Evolutionary conservation across 345 rosid genomes (phyloP).

Genomic region (Gossypium bickii): DNA sequence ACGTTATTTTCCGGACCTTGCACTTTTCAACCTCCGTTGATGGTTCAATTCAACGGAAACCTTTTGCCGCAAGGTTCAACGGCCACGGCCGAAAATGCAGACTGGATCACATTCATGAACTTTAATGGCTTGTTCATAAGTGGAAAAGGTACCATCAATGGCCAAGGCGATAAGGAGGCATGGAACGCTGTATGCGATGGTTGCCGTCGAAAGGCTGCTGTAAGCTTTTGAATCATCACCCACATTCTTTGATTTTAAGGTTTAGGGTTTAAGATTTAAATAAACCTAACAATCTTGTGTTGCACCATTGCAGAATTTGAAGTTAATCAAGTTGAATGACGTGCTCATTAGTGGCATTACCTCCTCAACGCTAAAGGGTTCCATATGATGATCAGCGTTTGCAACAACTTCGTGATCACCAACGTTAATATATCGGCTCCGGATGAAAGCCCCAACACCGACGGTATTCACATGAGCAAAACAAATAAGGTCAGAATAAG

Average conservation of each 20-base stretch:
- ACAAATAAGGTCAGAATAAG: constrained; percentile 36
- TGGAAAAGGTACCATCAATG: constrained; percentile 49
- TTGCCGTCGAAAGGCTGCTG: constrained; percentile 25
- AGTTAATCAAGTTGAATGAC: constrained; percentile 27
- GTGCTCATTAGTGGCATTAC: constrained; percentile 30
- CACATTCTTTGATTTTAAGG: not conserved
- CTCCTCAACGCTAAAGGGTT: constrained; percentile 64
- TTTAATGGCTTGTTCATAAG: constrained; percentile 35
- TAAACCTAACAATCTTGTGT: not conserved
- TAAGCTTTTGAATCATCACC: constrained; percentile 12
- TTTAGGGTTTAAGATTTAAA: not conserved
- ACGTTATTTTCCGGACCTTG: constrained; percentile 12
- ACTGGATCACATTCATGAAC: constrained; percentile 19
- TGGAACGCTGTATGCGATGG: constrained; percentile 32
- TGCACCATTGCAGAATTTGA: constrained; percentile 30
- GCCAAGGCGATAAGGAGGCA: constrained; percentile 35
- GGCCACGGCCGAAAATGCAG: not conserved
- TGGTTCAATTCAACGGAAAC: not conserved
- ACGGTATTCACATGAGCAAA: constrained; percentile 61
- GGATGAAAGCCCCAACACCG: constrained; percentile 54
- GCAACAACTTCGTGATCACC: constrained; percentile 29
- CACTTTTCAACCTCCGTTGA: not conserved
- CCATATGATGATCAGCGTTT: constrained; percentile 36
- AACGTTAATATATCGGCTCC: constrained; percentile 40
- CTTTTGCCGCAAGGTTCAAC: not conserved